Evolutionary conservation across 805 yeast genomes (phyloP), one percentile per base, ranked within the genome.

Genomic region (Blastobotrys parvus): DNA sequence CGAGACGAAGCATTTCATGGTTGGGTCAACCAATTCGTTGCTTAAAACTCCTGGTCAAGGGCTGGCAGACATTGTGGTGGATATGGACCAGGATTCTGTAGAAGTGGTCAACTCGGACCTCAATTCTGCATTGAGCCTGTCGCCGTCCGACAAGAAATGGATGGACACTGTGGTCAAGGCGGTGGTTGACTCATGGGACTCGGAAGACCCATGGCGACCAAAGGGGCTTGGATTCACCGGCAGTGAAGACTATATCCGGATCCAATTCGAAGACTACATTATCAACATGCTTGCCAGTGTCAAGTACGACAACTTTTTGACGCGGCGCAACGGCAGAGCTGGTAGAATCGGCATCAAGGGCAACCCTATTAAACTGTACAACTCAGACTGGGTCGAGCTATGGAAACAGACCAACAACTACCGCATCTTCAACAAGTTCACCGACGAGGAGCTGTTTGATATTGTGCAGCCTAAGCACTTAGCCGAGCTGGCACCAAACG

Each of bases 1-100:
- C 1, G 73, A 71, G 40, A 73, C 89, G 0, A 65, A 71, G 29
- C 78, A 78, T 57, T 92, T 77, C 51, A 65, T 85, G 57, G 74
- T 86, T 39, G 98, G 98, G 0, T 80, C 94, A 34, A 88, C 97
- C 3, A 92, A 92, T 63, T 78, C 89, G 33, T 66, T 92, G 32
- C 67, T 92, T 34, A 64, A 83, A 37, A 81, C 80, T 54, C 86
- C 80, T 48, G 77, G 77, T 45, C 56, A 65, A 1, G 73, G 70
- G 41, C 61, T 75, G 42, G 78, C 86, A 34, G 96, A 90, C 56
- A 54, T 89, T 4, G 61, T 88, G 35, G 77, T 90, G 1, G 77
- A 86, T 55, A 67, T 85, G 36, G 94, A 85, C 49, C 51, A 58
- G 3, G 58, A 57, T 15, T 53, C 69, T 2, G 62, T 75, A 7